Evolutionary conservation across 495 filamentous ascomycete genomes (phyloP).

Genomic region (Trichoderma asperelloides): DNA sequence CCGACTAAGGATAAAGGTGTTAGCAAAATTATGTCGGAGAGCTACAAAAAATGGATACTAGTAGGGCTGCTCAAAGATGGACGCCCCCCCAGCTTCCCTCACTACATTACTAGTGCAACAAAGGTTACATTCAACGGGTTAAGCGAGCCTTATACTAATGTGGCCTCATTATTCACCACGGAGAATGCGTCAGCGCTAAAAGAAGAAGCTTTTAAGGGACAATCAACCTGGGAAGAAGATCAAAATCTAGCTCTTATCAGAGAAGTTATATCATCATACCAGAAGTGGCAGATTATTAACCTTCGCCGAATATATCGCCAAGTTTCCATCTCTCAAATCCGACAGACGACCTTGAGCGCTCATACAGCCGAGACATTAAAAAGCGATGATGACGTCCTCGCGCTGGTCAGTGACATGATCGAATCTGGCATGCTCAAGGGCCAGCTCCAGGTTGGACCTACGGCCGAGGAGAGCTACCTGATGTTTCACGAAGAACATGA

Average conservation of each 20-base stretch:
- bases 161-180: conserved; percentile 60
- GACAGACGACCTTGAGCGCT: conserved; percentile 36
- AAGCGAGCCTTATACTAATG: conserved; percentile 59
- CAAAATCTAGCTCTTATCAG: conserved; percentile 35
- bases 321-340: conserved; percentile 44
- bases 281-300: conserved; percentile 40
- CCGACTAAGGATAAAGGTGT: conserved; percentile 48
- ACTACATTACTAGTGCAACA: conserved; percentile 31
- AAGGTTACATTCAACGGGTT: conserved; percentile 49
- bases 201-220: conserved; percentile 42
- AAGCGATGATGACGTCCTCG: conserved; percentile 34
- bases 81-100: conserved; percentile 40
- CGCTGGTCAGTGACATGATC: conserved; percentile 47
- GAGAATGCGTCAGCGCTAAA: conserved; percentile 46
- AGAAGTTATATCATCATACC: conserved; percentile 40
- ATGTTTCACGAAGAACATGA: conserved; percentile 26
- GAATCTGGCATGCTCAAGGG: conserved; percentile 46
- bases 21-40: conserved; percentile 76
- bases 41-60: conserved; percentile 91
- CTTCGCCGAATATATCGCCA: conserved; percentile 39
- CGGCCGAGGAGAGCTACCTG: conserved; percentile 28
- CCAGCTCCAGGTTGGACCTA: conserved; percentile 36
- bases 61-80: conserved; percentile 64
- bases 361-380: conserved; percentile 43
- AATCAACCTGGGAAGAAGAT: conserved; percentile 50